Evolutionary conservation across 1,284 basidiomycete genomes (phyloP).

Genomic region (Mycena citricolor): DNA sequence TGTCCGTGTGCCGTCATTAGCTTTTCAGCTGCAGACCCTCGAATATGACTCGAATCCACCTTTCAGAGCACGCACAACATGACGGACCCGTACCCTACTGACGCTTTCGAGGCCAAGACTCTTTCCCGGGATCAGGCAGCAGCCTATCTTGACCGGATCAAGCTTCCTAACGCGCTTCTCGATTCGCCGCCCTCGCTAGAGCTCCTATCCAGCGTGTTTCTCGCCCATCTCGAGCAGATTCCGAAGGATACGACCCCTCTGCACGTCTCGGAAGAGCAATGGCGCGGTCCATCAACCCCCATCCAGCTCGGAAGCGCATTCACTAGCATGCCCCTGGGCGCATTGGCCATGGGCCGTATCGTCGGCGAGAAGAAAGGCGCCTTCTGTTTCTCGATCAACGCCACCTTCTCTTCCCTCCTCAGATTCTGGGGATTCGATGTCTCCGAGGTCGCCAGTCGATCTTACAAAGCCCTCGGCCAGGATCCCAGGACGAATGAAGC

Average conservation of each 20-base stretch:
- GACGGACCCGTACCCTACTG: constrained; percentile 3
- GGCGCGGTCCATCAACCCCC: constrained; percentile 15
- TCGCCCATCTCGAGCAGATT: constrained; percentile 19
- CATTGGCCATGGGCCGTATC: constrained; percentile 13
- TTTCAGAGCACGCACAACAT: too few relatives aligned
- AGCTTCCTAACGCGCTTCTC: constrained; percentile 12
- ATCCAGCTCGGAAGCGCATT: constrained; percentile 18
- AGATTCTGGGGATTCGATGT: constrained; percentile 15
- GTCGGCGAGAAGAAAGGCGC: constrained; percentile 20
- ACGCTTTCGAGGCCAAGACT: background rate
- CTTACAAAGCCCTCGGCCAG: constrained; percentile 16
- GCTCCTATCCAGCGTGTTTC: constrained; percentile 14
- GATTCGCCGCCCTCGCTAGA: constrained; percentile 18
- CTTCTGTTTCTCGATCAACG: constrained; percentile 22
- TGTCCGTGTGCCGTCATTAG: too few relatives aligned
- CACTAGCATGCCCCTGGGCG: constrained; percentile 20
- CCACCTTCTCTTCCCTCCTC: constrained; percentile 14
- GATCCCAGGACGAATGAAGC: constrained; percentile 17
- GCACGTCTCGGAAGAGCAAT: constrained; percentile 21
- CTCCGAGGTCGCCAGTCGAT: constrained; percentile 17
- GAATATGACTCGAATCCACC: too few relatives aligned
- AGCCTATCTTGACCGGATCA: constrained; percentile 16
- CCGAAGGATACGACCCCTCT: constrained; percentile 21
- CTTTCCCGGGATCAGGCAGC: constrained; percentile 9
- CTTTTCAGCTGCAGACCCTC: too few relatives aligned